Evolutionary conservation across 441 rosid species (phyloP).

Genomic region (Jatropha multifida): DNA sequence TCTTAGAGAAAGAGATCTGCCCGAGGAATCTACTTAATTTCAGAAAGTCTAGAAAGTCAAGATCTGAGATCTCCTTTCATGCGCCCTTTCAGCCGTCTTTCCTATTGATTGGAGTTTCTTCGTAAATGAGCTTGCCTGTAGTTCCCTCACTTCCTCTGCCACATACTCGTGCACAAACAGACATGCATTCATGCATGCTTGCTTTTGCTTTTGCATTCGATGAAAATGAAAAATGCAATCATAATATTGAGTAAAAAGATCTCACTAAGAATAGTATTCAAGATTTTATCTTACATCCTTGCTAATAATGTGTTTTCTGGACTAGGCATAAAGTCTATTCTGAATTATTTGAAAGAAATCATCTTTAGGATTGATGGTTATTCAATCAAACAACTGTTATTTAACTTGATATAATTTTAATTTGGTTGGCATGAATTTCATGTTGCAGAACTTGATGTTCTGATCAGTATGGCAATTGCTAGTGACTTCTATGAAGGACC

Average conservation of each 20-base stretch:
- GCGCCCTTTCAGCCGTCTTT: no score
- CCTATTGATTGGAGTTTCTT: conserved; percentile 6
- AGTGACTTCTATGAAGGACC: conserved; percentile 89
- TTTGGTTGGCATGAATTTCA: conserved; percentile 16
- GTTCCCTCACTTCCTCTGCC: conserved; percentile 1
- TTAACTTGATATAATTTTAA: conserved; percentile 5
- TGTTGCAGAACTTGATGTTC: conserved; percentile 87
- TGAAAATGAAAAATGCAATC: not conserved
- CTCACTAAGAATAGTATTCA: not conserved
- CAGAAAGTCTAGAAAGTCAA: no score
- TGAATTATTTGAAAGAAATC: not conserved
- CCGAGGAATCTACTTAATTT: no score
- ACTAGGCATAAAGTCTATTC: not conserved
- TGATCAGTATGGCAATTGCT: conserved; percentile 86
- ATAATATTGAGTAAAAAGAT: not conserved
- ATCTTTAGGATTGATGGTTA: not conserved
- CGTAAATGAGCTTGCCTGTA: conserved; percentile 2
- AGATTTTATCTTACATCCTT: not conserved
- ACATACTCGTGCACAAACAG: not conserved
- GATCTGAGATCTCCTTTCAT: no score
- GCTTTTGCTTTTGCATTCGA: not conserved
- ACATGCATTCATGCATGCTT: not conserved
- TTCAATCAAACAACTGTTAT: not conserved
- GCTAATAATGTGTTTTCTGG: not conserved
- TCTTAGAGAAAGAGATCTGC: no score